Evolutionary conservation across 306 rosid genomes (phyloP).

Genomic region (Ziziphus jujuba): DNA sequence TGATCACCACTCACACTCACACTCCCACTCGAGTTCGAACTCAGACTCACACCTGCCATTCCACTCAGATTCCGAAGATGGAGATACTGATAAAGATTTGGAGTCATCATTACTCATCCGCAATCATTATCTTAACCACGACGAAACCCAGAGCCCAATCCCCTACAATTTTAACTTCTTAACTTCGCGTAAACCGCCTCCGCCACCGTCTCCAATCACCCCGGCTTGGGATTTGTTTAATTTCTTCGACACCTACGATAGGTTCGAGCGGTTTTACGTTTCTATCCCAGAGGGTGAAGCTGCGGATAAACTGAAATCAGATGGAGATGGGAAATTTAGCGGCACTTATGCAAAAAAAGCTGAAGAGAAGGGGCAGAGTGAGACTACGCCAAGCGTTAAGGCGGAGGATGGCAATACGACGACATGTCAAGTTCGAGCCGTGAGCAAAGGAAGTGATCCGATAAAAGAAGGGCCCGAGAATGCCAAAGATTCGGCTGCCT

Average conservation of each 20-base stretch:
- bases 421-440: slow-evolving; percentile 1
- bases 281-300: slow-evolving; percentile 17
- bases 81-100: slow-evolving; percentile 27
- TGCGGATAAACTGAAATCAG: slow-evolving; percentile 4
- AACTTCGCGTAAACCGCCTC: slow-evolving; percentile 23
- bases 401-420: background rate
- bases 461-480: slow-evolving; percentile 33
- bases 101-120: slow-evolving; percentile 17
- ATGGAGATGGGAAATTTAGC: slow-evolving; percentile 14
- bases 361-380: slow-evolving; percentile 12
- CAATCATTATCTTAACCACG: slow-evolving; percentile 19
- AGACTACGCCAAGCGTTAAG: background rate
- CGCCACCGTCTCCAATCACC: slow-evolving; percentile 60
- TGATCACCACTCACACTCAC: background rate
- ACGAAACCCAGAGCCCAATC: slow-evolving; percentile 15
- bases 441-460: slow-evolving; percentile 2
- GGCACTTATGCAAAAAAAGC: background rate
- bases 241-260: slow-evolving; percentile 75
- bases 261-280: slow-evolving; percentile 46
- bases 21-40: slow-evolving; percentile 32
- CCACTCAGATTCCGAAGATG: slow-evolving; percentile 36
- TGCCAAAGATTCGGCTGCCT: slow-evolving; percentile 6
- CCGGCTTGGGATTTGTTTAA: slow-evolving; percentile 83
- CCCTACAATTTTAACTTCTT: slow-evolving; percentile 26
- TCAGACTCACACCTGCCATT: slow-evolving; percentile 44